phyloP scores from a whole-genome alignment of 176 grass and related monocot species.

The Melocanna baccifera region DNA sequence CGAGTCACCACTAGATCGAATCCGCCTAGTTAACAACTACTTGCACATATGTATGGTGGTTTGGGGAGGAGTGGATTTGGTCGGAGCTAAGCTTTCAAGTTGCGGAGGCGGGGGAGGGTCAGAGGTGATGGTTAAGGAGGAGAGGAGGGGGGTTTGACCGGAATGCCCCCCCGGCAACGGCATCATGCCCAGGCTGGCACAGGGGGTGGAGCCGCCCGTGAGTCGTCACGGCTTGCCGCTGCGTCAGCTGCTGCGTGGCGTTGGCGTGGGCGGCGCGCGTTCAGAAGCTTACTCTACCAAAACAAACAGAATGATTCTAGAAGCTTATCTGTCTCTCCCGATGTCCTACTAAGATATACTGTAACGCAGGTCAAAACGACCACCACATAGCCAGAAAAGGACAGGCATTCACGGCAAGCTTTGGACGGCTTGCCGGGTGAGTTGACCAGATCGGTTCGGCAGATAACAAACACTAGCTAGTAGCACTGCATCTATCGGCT shows the following conservation, averaged over 20 bases:
- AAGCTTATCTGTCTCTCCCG: not conserved
- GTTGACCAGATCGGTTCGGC: not conserved
- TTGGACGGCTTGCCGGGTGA: not conserved
- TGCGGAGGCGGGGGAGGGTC: not conserved
- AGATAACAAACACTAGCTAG: too few relatives aligned
- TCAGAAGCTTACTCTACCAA: slow-evolving; percentile 30
- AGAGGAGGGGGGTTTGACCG: not conserved
- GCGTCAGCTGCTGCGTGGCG: slow-evolving; percentile 35
- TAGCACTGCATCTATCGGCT: not conserved
- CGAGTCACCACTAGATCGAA: not conserved
- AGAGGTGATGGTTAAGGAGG: not conserved
- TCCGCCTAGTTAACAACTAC: not conserved
- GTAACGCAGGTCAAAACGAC: not conserved
- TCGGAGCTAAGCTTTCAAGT: slow-evolving; percentile 30
- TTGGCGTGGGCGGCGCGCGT: too few relatives aligned
- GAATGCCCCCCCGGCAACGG: slow-evolving; percentile 14
- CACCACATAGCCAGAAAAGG: not conserved
- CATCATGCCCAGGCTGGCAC: not conserved
- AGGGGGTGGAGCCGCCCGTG: not conserved
- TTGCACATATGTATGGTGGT: not conserved
- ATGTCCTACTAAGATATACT: not conserved
- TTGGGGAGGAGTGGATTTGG: slow-evolving; percentile 17
- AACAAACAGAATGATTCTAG: not conserved
- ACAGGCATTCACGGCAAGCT: too few relatives aligned
- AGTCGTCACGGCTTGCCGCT: slow-evolving; percentile 23